Conservation (phyloP, 2,329 filamentous ascomycete species). For the Fusarium goolgardi region DNA sequence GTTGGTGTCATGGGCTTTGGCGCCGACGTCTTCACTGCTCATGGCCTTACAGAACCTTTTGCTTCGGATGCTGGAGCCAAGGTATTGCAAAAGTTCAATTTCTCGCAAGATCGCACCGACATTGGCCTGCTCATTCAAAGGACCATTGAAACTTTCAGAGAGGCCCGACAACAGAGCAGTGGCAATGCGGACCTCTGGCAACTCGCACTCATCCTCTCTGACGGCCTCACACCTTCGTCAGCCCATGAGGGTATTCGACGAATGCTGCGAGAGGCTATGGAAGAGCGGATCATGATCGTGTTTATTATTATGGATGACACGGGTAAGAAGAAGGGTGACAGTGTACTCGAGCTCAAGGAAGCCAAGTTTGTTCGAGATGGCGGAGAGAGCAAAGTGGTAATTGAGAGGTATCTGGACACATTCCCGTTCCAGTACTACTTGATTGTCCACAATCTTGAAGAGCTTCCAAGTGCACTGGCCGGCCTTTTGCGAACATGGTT, state of each 20-base stretch:
- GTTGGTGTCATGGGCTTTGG: conserved; percentile 94
- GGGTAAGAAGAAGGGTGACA: conserved; percentile 62
- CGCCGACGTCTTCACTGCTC: conserved; percentile 82
- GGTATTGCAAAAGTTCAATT: conserved; percentile 86
- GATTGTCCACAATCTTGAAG: conserved; percentile 90
- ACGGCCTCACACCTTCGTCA: conserved; percentile 85
- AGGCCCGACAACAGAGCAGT: conserved; percentile 73
- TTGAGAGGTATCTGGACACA: conserved; percentile 91
- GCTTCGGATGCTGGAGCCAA: conserved; percentile 80
- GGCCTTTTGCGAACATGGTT: conserved; percentile 96
- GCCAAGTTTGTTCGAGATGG: conserved; percentile 81
- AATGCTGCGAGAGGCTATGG: conserved; percentile 86
- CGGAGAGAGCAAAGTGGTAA: conserved; percentile 75
- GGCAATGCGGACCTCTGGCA: conserved; percentile 86
- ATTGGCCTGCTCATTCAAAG: conserved; percentile 80
- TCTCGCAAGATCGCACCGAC: conserved; percentile 87
- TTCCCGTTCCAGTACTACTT: conserved; percentile 99
- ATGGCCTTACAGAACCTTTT: conserved; percentile 86
- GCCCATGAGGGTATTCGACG: conserved; percentile 86
- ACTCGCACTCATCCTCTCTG: conserved; percentile 89
- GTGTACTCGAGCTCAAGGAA: conserved; percentile 88
- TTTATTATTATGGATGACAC: conserved; percentile 92
- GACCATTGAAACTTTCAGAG: conserved; percentile 83
- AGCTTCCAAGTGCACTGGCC: conserved; percentile 88
- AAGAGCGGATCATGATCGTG: conserved; percentile 96